Percentiles rank a stretch among this genome's conserved stretches.
phyloP scores from a whole-genome alignment of 2,329 filamentous ascomycete species.

The Ophiostoma ulmi region DNA sequence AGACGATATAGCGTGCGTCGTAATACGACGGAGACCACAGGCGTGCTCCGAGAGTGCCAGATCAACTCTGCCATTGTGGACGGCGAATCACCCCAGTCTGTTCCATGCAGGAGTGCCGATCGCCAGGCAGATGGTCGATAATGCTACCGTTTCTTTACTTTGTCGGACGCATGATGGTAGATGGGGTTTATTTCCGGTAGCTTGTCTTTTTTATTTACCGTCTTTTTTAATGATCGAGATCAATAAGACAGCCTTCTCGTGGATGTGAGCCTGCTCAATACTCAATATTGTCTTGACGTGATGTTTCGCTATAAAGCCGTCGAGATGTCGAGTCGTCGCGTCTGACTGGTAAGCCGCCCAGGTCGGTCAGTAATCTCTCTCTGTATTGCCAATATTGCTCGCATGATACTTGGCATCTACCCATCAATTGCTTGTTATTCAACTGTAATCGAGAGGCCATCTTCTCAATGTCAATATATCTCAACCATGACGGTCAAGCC shows the following conservation, averaged over 20 bases:
- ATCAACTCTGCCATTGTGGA: neutral
- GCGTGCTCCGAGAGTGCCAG: neutral
- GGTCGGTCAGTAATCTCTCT: neutral
- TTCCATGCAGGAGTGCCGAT: neutral
- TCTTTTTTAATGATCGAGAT: neutral
- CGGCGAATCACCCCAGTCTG: neutral
- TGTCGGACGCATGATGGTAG: neutral
- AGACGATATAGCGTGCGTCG: neutral
- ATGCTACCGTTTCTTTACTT: neutral
- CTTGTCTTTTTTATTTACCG: no score
- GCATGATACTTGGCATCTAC: no score
- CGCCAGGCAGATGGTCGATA: neutral
- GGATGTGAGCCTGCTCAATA: neutral
- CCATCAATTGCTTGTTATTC: no score
- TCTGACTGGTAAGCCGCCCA: neutral
- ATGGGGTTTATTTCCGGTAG: no score
- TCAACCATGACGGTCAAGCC: no score
- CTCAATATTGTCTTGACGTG: neutral
- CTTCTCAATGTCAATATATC: no score
- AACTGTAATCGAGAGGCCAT: neutral
- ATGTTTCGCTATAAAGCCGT: neutral
- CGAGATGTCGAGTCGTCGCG: neutral
- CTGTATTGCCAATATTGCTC: neutral
- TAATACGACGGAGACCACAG: constrained; percentile 1
- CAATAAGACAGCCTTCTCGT: neutral